These are phyloP conservation scores for Lactifluus pinguis DNA, from an alignment of 768 basidiomycete species.

Conservation along the genomic window DNA sequence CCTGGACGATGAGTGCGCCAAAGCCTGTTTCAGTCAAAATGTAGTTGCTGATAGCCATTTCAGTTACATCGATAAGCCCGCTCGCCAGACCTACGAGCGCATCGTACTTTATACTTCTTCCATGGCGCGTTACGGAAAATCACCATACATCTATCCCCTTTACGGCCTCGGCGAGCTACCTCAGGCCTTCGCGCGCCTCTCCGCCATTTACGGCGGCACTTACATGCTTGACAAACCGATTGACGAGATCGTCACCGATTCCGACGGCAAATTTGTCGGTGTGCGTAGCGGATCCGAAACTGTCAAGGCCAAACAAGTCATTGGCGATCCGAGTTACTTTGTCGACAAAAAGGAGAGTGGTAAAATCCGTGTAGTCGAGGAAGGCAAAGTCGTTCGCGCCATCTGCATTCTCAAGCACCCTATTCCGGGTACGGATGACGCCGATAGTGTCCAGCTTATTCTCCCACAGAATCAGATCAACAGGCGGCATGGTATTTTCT, in stretches of 20 bases:
- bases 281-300: constrained; percentile 85
- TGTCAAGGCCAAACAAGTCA: constrained; percentile 95
- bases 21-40: background rate
- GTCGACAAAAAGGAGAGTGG: constrained; percentile 65
- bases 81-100: constrained; percentile 84
- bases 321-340: constrained; percentile 98
- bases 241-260: constrained; percentile 81
- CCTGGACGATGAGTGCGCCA: constrained; percentile 87
- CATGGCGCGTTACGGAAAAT: constrained; percentile 99
- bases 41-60: constrained; percentile 2
- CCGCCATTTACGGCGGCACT: constrained; percentile 97
- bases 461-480: constrained; percentile 98
- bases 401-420: constrained; percentile 98
- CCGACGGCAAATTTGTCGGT: constrained; percentile 83
- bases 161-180: constrained; percentile 99
- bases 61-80: constrained; percentile 90
- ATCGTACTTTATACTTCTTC: constrained; percentile 97
- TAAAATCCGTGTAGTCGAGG: constrained; percentile 83
- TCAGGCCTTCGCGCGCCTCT: constrained; percentile 95
- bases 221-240: constrained; percentile 99
- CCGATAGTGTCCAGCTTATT: constrained; percentile 94
- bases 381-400: constrained; percentile 89
- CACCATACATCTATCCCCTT: constrained; percentile 98
- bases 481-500: constrained; percentile 73
- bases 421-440: constrained; percentile 93